Percentiles rank a stretch among this genome's conserved stretches.
Evolutionary conservation across 2,329 filamentous ascomycete species (phyloP).

Genomic region (Trichoderma gracile): DNA sequence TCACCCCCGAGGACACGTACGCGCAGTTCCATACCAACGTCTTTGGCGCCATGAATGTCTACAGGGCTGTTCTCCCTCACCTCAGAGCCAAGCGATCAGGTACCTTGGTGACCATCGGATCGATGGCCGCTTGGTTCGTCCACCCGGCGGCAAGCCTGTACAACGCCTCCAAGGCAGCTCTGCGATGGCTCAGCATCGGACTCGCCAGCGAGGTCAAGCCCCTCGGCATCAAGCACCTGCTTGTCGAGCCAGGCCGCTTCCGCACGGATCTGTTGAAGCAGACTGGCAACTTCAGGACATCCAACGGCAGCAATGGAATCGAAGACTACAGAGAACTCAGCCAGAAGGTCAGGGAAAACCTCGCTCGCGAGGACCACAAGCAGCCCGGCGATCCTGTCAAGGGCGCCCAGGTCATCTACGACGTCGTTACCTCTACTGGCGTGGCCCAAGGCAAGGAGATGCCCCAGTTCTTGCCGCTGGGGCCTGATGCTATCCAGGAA

Average conservation of each 20-base stretch:
- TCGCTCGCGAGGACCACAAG: slow-evolving; percentile 4
- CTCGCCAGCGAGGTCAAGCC: slow-evolving; percentile 6
- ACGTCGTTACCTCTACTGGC: slow-evolving; percentile 23
- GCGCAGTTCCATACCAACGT: slow-evolving; percentile 17
- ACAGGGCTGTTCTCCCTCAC: slow-evolving; percentile 21
- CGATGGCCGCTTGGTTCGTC: slow-evolving; percentile 24
- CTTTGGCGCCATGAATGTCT: slow-evolving; percentile 21
- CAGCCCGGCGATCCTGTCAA: slow-evolving; percentile 23
- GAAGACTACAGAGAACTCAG: slow-evolving; percentile 19
- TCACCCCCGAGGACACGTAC: slow-evolving; percentile 14
- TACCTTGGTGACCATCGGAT: slow-evolving; percentile 20
- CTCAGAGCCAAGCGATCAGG: slow-evolving; percentile 8
- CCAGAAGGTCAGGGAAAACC: background rate
- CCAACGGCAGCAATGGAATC: slow-evolving; percentile 14
- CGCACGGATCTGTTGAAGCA: slow-evolving; percentile 24
- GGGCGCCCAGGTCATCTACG: slow-evolving; percentile 25
- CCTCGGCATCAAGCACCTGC: slow-evolving; percentile 20
- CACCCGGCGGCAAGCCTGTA: slow-evolving; percentile 4
- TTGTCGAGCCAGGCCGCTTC: slow-evolving; percentile 25
- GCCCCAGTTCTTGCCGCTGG: slow-evolving; percentile 21
- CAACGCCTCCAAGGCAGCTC: slow-evolving; percentile 22
- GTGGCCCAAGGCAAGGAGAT: slow-evolving; percentile 13
- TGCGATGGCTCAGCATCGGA: slow-evolving; percentile 10
- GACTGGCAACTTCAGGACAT: slow-evolving; percentile 11
- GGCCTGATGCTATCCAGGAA: slow-evolving; percentile 17